Percentiles rank a stretch among this genome's conserved stretches.
Conservation (phyloP, 805 yeast genomes). For the Hyphopichia homilentoma region DNA sequence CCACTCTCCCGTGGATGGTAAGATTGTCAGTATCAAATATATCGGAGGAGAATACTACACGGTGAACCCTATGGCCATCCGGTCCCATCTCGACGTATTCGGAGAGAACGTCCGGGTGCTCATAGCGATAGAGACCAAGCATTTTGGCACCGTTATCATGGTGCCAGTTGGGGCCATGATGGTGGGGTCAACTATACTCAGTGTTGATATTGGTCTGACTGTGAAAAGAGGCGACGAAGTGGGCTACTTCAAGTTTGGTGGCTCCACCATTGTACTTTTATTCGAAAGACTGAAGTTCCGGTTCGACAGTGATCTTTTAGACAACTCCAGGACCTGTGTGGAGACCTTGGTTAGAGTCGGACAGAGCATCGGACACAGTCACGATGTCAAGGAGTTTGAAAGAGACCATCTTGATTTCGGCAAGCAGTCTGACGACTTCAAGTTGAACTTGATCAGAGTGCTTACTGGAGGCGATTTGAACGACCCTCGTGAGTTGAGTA, state of each 20-base stretch:
- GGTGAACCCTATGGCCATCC: conserved; percentile 95
- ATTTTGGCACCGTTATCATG: conserved; percentile 76
- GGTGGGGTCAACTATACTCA: conserved; percentile 88
- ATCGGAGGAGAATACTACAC: conserved; percentile 93
- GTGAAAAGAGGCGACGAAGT: conserved; percentile 75
- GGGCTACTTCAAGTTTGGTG: conserved; percentile 96
- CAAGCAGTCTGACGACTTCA: conserved; percentile 44
- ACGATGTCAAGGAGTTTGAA: conserved; percentile 44
- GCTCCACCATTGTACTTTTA: conserved; percentile 75
- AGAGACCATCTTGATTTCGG: conserved; percentile 46
- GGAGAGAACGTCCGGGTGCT: conserved; percentile 86
- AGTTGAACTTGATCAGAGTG: conserved; percentile 50
- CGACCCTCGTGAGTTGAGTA: conserved; percentile 24
- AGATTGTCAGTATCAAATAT: conserved; percentile 56
- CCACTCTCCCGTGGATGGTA: conserved; percentile 83
- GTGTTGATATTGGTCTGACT: conserved; percentile 55
- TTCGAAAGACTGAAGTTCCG: conserved; percentile 47
- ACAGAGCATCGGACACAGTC: conserved; percentile 82
- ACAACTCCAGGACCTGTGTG: conserved; percentile 63
- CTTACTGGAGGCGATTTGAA: conserved; percentile 52
- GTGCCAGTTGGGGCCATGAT: conserved; percentile 96
- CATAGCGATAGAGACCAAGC: conserved; percentile 68
- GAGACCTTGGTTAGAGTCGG: conserved; percentile 90
- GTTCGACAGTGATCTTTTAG: conserved; percentile 71
- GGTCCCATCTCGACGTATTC: conserved; percentile 84